Base-by-base conservation (phyloP, 2,329 filamentous ascomycete genomes). In the Chrysosporium keratinophilum region DNA sequence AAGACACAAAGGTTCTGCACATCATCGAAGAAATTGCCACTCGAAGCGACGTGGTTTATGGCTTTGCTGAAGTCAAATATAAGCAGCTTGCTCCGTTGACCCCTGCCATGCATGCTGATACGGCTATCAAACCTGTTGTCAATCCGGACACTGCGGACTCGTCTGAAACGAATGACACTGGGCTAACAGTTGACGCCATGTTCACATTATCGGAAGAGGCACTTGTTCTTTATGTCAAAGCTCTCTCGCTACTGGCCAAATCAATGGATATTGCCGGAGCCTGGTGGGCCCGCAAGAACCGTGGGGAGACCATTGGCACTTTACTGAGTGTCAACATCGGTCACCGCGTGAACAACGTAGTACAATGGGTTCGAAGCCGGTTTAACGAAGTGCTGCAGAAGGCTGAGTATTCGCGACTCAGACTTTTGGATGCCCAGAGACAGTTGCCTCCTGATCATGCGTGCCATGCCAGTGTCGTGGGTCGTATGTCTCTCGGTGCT, bases 311-410 rank as follows among this genome's bases (percentile, higher is more conserved):
- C 0, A 67, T 74, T 65, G 54, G 72, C 58, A 69, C 78, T 63
- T 65, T 72, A n/a, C 72, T 68, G 40, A 67, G 65, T 45, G 77
- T 80, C 50, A 74, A 78, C 12, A 69, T 82, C 11, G 78, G 80
- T 1, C 78, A 81, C 46, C 83, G 89, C 47, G 88, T 98, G 69
- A 96, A 95, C 65, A 86, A 85, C 40, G 88, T 94, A 7, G 93
- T 98, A 0, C 91, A 96, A 68, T 98, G 91, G 93, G 85, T 95
- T 53, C 87, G 93, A 34, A 80, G 78, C 60, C 87, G 91, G 4
- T 98, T 98, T 77, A 98, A 98, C 65, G 93, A 97, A 67, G 93
- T 95, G 39, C 74, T 97, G 57, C 90, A 96, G 71, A 98, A 98
- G 73, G 90, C 90, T 0, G 91, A 97, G 64, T 79, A 96, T 59